A percentile compares a stretch with the other conserved stretches of the same genome.
Evolutionary conservation across 768 basidiomycete genomes (phyloP).

Genomic region (Kwoniella dendrophila): DNA sequence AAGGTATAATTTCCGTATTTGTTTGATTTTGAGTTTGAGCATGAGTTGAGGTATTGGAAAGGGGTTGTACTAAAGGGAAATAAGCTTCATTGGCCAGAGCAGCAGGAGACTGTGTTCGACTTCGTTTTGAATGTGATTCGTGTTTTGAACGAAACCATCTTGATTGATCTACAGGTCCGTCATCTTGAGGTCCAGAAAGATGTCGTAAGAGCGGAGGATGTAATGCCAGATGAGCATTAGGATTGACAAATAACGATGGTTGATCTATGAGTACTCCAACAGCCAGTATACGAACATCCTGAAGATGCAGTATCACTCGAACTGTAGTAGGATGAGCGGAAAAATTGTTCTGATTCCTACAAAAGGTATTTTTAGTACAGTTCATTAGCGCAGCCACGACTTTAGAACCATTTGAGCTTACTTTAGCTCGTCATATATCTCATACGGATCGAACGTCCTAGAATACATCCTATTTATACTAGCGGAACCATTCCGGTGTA

Average conservation of each 20-base stretch:
- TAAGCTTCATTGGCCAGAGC: slow-evolving; percentile 34
- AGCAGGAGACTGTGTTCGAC: background rate
- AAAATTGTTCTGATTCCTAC: slow-evolving; percentile 52
- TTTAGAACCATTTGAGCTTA: slow-evolving; percentile 12
- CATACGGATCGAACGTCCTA: slow-evolving; percentile 49
- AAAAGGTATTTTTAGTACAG: background rate
- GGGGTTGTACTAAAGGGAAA: slow-evolving; percentile 33
- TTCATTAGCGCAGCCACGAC: background rate
- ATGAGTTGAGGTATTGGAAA: slow-evolving; percentile 33
- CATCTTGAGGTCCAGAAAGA: slow-evolving; percentile 12
- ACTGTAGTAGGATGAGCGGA: slow-evolving; percentile 41
- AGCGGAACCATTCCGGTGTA: slow-evolving; percentile 51
- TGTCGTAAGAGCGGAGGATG: slow-evolving; percentile 50
- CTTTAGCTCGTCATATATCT: slow-evolving; percentile 52
- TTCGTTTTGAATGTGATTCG: background rate
- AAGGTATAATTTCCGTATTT: slow-evolving; percentile 26
- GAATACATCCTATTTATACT: slow-evolving; percentile 53
- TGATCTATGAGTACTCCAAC: slow-evolving; percentile 42
- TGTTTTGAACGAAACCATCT: slow-evolving; percentile 8
- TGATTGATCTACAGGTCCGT: slow-evolving; percentile 1
- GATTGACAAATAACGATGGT: slow-evolving; percentile 50
- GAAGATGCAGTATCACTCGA: slow-evolving; percentile 44
- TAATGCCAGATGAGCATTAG: slow-evolving; percentile 50
- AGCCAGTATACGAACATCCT: slow-evolving; percentile 50
- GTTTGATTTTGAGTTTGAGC: background rate